Percentiles rank a stretch among this genome's conserved stretches.
Evolutionary conservation across 345 rosid species (phyloP).

Genomic region (Viola odorata): DNA sequence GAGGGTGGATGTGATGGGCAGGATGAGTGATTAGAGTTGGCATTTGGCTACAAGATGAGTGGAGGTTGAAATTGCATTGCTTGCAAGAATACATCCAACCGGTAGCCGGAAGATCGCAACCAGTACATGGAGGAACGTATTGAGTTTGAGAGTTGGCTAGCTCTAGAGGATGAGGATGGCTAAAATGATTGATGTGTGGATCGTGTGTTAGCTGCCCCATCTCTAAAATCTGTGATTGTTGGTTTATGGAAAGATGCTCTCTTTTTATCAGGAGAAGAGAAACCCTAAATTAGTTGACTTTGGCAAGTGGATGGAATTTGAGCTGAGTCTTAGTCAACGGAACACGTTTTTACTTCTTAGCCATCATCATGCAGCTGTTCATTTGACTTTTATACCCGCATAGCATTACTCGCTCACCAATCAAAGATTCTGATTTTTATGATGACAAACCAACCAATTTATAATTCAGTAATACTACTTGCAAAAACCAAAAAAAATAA

Average conservation of each 20-base stretch:
- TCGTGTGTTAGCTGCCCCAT: conserved; percentile 48
- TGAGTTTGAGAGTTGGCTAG: conserved; percentile 27
- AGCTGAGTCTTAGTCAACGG: no score
- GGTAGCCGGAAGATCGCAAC: conserved; percentile 28
- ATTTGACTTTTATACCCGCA: no score
- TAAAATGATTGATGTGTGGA: conserved; percentile 35
- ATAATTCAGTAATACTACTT: no score
- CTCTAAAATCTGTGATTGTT: background rate
- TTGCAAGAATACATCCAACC: conserved; percentile 44
- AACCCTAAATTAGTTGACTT: no score
- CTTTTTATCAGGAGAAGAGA: background rate
- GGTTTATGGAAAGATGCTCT: background rate
- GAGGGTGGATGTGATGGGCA: conserved; percentile 42
- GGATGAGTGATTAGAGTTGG: conserved; percentile 52
- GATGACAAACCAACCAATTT: no score
- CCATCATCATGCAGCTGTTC: no score
- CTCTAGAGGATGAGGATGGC: conserved; percentile 54
- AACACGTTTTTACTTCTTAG: no score
- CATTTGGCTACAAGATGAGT: conserved; percentile 46
- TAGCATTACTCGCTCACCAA: no score
- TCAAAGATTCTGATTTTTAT: no score
- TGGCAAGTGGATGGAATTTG: no score
- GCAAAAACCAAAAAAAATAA: no score
- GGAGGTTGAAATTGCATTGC: conserved; percentile 54
- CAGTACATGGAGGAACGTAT: conserved; percentile 31